Evolutionary conservation across 2,329 filamentous ascomycete species (phyloP), one percentile per base, ranked within the genome.

Genomic region (Pseudofabraea citricarpa): DNA sequence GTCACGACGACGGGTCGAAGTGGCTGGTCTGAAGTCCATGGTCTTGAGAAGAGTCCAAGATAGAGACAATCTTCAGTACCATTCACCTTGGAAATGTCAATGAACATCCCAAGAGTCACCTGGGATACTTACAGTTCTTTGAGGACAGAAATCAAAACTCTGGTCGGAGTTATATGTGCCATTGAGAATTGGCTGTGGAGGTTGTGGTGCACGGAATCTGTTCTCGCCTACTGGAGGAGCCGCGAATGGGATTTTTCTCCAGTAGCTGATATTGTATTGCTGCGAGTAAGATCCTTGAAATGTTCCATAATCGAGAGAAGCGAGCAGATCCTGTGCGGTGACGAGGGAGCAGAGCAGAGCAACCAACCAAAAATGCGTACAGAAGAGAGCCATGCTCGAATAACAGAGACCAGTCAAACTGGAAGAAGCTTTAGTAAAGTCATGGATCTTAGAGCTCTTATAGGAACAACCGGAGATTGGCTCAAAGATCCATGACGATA

Each of bases 51-150:
- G 0, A 83, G 62, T 9, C 75, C 75, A 2, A 83, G 68, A 47
- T 80, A 81, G 12, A 82, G 64, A 50, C 79, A 83, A 53, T 83
- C 78, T 63, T 83, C 79, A 18, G 69, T 69, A 10, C 72, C 72
- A 33, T 75, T 76, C 9, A 73, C 58, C 62, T 66, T 24, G 6
- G 6, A 12, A 5, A 10, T 32, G 15, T 39, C 16, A 22, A 36
- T 18, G 24, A 19, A 21, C 6, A 2, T 19, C 33, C 6, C 6
- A 15, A 18, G 5, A 18, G 15, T 18, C 15, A 18, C 12, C 16
- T 6, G 18, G 19, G 32, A 23, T 27, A 41, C 54, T 43, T 43
- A 72, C 73, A 0, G 73, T 76, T 51, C 75, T 66, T 59, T 80
- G 77, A 3, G 74, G 71, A 52, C 78, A 82, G 69, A 76, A 74